phyloP scores from a whole-genome alignment of 345 rosid genomes.

The Lumnitzera littorea region DNA sequence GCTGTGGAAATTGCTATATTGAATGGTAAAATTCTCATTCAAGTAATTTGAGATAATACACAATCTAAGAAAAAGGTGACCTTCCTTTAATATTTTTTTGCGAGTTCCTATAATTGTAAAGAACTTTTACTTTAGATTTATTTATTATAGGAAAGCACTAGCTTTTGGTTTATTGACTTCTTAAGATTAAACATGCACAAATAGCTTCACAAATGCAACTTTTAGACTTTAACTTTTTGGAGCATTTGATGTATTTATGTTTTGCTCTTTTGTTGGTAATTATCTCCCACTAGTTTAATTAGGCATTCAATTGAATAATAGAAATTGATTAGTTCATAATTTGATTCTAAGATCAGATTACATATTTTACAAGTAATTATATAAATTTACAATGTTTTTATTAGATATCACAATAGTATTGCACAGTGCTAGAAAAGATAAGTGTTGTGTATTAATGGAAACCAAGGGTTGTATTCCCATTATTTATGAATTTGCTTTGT shows the following conservation, averaged over 20 bases:
- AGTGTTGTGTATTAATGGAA: too few species aligned
- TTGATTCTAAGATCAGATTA: too few species aligned
- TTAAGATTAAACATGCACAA: background rate
- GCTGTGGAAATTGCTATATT: conserved; percentile 73
- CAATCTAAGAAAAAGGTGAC: conserved; percentile 72
- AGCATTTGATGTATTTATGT: too few species aligned
- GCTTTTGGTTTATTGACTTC: background rate
- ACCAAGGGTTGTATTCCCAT: conserved; percentile 3
- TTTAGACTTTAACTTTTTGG: too few species aligned
- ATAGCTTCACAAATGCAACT: background rate
- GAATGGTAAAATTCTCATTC: conserved; percentile 82
- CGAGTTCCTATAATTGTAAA: background rate
- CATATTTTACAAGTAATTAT: too few species aligned
- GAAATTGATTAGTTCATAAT: too few species aligned
- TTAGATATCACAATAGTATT: too few species aligned
- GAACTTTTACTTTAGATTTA: background rate
- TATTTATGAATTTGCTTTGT: conserved; percentile 25
- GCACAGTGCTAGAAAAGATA: too few species aligned
- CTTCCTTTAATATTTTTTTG: conserved; percentile 2
- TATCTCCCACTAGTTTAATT: too few species aligned
- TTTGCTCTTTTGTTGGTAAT: too few species aligned
- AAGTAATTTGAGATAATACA: conserved; percentile 69
- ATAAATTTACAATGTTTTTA: too few species aligned
- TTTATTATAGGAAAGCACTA: background rate
- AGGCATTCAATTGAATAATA: too few species aligned